These are phyloP conservation scores for Entamoeba invadens DNA, from an alignment of 208 protist genomes.

Conservation along the genomic window DNA sequence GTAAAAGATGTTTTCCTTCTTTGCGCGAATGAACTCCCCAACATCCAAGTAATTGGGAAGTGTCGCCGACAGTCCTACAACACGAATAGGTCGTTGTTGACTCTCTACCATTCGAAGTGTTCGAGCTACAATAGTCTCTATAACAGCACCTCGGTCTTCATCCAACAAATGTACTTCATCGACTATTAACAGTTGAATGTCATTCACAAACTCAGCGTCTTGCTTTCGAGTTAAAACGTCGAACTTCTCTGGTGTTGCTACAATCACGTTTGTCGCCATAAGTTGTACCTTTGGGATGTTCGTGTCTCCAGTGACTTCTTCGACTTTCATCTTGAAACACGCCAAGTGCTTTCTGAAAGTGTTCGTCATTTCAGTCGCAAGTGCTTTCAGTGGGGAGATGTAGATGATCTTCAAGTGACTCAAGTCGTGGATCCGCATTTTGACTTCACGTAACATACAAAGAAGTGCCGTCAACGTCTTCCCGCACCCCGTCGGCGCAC, in stretches of 20 bases:
- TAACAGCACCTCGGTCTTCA: conserved; percentile 92
- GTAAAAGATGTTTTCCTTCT: conserved; percentile 54
- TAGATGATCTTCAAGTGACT: conserved; percentile 92
- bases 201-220: conserved; percentile 60
- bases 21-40: conserved; percentile 83
- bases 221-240: conserved; percentile 95
- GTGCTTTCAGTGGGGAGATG: conserved; percentile 98
- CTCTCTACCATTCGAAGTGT: conserved; percentile 60
- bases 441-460: conserved; percentile 66
- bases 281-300: conserved; percentile 81
- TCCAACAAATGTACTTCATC: conserved; percentile 97
- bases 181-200: conserved; percentile 72
- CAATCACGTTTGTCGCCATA: conserved; percentile 78
- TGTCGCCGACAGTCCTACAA: conserved; percentile 94
- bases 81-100: conserved; percentile 58
- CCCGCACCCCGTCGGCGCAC: conserved; percentile 81
- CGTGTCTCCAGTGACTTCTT: conserved; percentile 63
- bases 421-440: conserved; percentile 28
- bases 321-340: conserved; percentile 44
- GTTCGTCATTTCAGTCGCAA: conserved; percentile 92
- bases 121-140: conserved; percentile 91
- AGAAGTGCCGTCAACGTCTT: conserved; percentile 99
- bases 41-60: conserved; percentile 97
- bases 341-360: conserved; percentile 39
- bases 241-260: conserved; percentile 99